Percentiles rank a stretch among this genome's conserved stretches.
phyloP scores from a whole-genome alignment of 2,329 filamentous ascomycete species.

The Colletotrichum cordylinicola region DNA sequence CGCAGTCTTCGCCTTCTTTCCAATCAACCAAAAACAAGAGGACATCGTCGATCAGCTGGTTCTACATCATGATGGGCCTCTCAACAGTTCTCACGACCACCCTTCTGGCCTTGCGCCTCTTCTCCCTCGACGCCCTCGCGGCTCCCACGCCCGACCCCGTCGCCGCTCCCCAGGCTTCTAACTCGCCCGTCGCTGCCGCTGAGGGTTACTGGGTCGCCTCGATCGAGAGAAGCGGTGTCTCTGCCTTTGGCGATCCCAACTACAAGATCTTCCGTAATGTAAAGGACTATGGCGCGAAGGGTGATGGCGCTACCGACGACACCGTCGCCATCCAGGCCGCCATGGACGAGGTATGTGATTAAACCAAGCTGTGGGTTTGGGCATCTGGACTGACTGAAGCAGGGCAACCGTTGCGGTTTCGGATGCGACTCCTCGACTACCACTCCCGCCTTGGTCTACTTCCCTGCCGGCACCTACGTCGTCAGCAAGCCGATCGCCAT shows the following conservation, averaged over 20 bases:
- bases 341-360: constrained; percentile 35
- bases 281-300: constrained; percentile 75
- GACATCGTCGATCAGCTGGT: constrained; percentile 34
- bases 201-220: constrained; percentile 72
- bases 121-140: constrained; percentile 37
- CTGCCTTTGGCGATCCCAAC: constrained; percentile 63
- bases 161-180: constrained; percentile 22
- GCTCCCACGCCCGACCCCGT: constrained; percentile 29
- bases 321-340: constrained; percentile 82
- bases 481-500: constrained; percentile 82
- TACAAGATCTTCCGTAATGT: constrained; percentile 83
- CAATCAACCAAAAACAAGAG: constrained; percentile 1
- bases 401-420: constrained; percentile 78
- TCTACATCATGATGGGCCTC: constrained; percentile 49
- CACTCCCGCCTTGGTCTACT: constrained; percentile 89
- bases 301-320: constrained; percentile 77
- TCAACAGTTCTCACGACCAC: constrained; percentile 46
- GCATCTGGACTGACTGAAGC: neutral
- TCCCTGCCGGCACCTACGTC: constrained; percentile 85
- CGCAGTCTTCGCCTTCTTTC: constrained; percentile 1
- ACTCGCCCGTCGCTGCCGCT: constrained; percentile 35
- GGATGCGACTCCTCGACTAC: constrained; percentile 84
- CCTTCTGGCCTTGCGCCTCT: constrained; percentile 49
- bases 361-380: neutral
- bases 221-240: constrained; percentile 72